Evolutionary conservation across 1,284 basidiomycete genomes (phyloP).

Genomic region (Cutaneotrichosporon daszewskae): DNA sequence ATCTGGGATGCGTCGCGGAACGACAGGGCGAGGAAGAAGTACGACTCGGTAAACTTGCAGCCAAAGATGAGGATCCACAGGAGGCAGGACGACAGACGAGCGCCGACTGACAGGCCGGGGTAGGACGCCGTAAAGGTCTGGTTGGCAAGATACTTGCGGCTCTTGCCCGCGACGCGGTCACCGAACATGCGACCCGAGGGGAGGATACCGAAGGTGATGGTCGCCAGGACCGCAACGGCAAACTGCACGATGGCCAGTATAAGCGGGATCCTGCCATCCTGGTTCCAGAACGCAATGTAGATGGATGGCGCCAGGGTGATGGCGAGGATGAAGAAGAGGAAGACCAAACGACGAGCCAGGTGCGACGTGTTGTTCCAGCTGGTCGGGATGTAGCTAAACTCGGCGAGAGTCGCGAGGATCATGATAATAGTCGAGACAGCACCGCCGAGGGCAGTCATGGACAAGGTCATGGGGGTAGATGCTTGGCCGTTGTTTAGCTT

Average conservation of each 20-base stretch:
- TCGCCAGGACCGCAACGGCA: constrained; percentile 74
- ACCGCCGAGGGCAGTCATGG: constrained; percentile 81
- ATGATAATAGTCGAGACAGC: constrained; percentile 85
- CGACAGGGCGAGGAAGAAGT: constrained; percentile 91
- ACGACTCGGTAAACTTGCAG: constrained; percentile 90
- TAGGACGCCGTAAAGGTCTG: constrained; percentile 96
- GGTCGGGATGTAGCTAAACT: constrained; percentile 91
- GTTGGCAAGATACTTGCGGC: constrained; percentile 86
- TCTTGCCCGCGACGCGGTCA: constrained; percentile 86
- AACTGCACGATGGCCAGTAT: constrained; percentile 91
- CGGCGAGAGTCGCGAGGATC: constrained; percentile 83
- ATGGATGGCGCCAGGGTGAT: constrained; percentile 83
- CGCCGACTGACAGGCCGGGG: constrained; percentile 59
- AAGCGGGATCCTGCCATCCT: constrained; percentile 59
- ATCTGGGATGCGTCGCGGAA: constrained; percentile 83
- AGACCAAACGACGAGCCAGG: constrained; percentile 75
- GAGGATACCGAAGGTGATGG: constrained; percentile 74
- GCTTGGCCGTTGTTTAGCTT: constrained; percentile 50
- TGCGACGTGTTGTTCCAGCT: constrained; percentile 97
- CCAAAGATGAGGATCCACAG: constrained; percentile 87
- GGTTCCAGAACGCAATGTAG: constrained; percentile 75
- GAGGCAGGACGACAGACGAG: constrained; percentile 63
- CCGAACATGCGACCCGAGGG: constrained; percentile 87
- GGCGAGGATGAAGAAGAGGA: constrained; percentile 75
- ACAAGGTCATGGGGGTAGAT: constrained; percentile 61